These are phyloP conservation scores for Termitomyces sp. DNA, from an alignment of 768 basidiomycete genomes.

Conservation along the genomic window DNA sequence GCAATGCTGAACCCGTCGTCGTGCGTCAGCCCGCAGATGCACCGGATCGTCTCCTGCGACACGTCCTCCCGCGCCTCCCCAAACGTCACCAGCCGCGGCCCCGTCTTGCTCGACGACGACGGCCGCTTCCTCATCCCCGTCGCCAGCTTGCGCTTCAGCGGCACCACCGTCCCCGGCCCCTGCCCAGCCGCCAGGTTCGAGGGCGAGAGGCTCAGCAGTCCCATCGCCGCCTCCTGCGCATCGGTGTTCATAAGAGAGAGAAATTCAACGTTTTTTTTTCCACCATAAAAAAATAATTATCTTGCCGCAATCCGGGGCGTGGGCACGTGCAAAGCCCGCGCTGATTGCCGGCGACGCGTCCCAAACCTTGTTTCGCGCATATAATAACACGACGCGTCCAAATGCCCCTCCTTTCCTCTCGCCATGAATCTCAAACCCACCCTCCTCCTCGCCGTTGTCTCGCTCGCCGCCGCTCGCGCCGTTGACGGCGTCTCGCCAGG, in stretches of 20 bases:
- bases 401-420: too few species aligned
- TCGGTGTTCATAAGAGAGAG: slow-evolving; percentile 28
- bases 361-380: too few species aligned
- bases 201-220: slow-evolving; percentile 44
- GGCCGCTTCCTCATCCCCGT: slow-evolving; percentile 24
- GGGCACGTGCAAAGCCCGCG: neutral
- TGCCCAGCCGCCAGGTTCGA: neutral
- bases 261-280: too few species aligned
- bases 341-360: neutral
- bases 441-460: neutral
- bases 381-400: neutral
- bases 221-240: slow-evolving; percentile 53
- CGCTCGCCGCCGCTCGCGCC: neutral
- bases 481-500: too few species aligned
- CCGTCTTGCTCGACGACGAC: neutral
- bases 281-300: neutral
- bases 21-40: slow-evolving; percentile 62
- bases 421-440: neutral
- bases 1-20: slow-evolving; percentile 81
- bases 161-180: neutral
- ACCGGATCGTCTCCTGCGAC: slow-evolving; percentile 35
- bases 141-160: slow-evolving; percentile 12
- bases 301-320: too few species aligned
- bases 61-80: neutral
- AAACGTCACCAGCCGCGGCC: neutral